Base-by-base conservation (phyloP, 2,329 filamentous ascomycete species). In the Penicillium sclerotiorum region DNA sequence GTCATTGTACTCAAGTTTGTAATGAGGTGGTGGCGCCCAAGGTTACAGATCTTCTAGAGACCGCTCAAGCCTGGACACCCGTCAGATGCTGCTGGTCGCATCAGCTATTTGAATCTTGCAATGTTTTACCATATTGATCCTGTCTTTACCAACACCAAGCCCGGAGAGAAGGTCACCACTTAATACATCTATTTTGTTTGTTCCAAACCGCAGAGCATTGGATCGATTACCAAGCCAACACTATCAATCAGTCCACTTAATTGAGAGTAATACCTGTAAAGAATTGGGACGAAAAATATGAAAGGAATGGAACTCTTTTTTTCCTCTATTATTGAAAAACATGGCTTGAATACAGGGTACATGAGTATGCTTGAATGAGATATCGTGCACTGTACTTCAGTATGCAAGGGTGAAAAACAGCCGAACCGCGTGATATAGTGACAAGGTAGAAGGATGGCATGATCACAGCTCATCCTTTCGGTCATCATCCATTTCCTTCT, bases 401-500 rank as follows among this genome's bases (percentile, higher is more conserved):
- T 35, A 17, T 22, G 28, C 23, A 39, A 47, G 25, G 5, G 13
- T 30, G 37, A 36, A 41, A 28, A 28, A 45, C 17, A 36, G 45
- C 47, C 43, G 6, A 46, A 60, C 47, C 51, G 45, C 43, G 54
- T 42, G 37, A 54, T 43, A 25, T 30, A 33, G 28, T 33, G 40
- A 47, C 25, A 27, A 49, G n/a, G 25, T 17, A 17, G n/a, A n/a
- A 33, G 11, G 28, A 45, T n/a, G 28, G 41, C 9, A 43, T 47
- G 35, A 50, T 60, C 56, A 69, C 47, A 69, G 55, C 53, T 71
- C 66, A 42, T 70, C 65, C 58, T 71, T 70, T 18, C 52, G 58
- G 49, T 60, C 60, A 22, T 59, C 62, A 25, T 64, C 61, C 37
- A 59, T 50, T 44, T 66, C 57, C 36, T 59, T 56, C 48, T 45